Percentiles rank a stretch among this genome's conserved stretches.
Conservation (phyloP, 495 filamentous ascomycete species). For the Saxophila tyrrhenica region DNA sequence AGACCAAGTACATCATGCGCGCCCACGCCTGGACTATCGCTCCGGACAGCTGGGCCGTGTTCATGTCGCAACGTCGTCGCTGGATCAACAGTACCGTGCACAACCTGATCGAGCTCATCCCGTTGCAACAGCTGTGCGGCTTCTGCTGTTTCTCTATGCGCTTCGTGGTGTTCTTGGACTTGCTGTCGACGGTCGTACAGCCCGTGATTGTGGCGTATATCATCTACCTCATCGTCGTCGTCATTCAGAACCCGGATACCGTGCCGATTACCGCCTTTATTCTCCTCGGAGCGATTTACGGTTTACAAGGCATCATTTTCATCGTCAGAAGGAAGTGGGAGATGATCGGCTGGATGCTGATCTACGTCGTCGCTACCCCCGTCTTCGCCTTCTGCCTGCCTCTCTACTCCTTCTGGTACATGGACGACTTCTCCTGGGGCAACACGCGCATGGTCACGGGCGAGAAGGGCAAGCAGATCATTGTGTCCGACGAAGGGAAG, state of each 20-base stretch:
- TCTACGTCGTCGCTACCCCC: slow-evolving; percentile 86
- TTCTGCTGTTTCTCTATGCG: slow-evolving; percentile 99
- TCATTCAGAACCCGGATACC: slow-evolving; percentile 45
- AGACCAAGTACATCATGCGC: slow-evolving; percentile 91
- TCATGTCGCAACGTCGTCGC: slow-evolving; percentile 93
- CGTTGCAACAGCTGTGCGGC: slow-evolving; percentile 84
- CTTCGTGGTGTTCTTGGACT: slow-evolving; percentile 91
- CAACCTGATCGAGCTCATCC: slow-evolving; percentile 92
- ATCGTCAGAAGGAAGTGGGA: slow-evolving; percentile 94
- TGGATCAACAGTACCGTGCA: slow-evolving; percentile 99
- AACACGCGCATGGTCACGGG: slow-evolving; percentile 96
- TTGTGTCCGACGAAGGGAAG: slow-evolving; percentile 96
- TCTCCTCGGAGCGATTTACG: slow-evolving; percentile 86
- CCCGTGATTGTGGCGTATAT: slow-evolving; percentile 91
- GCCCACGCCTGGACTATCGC: slow-evolving; percentile 95
- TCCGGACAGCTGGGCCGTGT: slow-evolving; percentile 83
- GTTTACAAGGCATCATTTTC: slow-evolving; percentile 95
- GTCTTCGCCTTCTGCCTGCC: slow-evolving; percentile 86
- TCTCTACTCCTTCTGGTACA: slow-evolving; percentile 96
- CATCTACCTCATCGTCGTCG: slow-evolving; percentile 69
- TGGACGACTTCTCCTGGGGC: slow-evolving; percentile 99
- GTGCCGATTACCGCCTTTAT: slow-evolving; percentile 79
- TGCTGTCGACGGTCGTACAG: slow-evolving; percentile 82
- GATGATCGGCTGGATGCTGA: slow-evolving; percentile 98
- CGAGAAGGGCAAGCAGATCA: slow-evolving; percentile 81